Conservation (phyloP, 2,329 filamentous ascomycete species). For the Ophiostoma sp. region DNA sequence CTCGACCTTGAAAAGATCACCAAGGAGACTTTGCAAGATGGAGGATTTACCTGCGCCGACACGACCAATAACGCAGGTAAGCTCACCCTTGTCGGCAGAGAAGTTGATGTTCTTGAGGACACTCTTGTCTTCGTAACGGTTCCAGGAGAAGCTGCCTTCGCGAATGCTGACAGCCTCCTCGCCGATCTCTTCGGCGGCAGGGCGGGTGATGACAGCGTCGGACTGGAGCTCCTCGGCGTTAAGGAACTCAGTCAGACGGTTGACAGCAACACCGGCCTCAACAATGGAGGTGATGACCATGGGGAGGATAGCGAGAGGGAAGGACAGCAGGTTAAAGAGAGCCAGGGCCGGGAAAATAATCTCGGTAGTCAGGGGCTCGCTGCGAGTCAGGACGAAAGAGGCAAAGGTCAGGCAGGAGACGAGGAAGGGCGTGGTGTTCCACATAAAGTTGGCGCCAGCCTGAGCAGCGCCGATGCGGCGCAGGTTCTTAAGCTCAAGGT, state of each 20-base stretch:
- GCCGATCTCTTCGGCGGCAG: slow-evolving; percentile 66
- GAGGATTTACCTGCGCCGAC: slow-evolving; percentile 97
- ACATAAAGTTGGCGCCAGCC: slow-evolving; percentile 93
- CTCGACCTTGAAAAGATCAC: slow-evolving; percentile 84
- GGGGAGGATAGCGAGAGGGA: slow-evolving; percentile 86
- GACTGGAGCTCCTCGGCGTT: slow-evolving; percentile 82
- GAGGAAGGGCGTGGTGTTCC: slow-evolving; percentile 94
- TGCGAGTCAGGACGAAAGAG: slow-evolving; percentile 81
- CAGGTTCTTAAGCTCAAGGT: slow-evolving; percentile 89
- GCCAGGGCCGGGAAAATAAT: slow-evolving; percentile 94
- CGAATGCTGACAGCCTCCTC: slow-evolving; percentile 81
- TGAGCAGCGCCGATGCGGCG: slow-evolving; percentile 94
- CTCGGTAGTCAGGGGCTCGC: slow-evolving; percentile 79
- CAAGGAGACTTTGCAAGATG: slow-evolving; percentile 78
- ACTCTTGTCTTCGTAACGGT: slow-evolving; percentile 67
- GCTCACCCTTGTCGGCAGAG: slow-evolving; percentile 82
- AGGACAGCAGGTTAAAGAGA: slow-evolving; percentile 92
- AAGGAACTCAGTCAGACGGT: slow-evolving; percentile 78
- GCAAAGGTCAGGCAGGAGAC: slow-evolving; percentile 96
- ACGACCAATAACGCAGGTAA: slow-evolving; percentile 86
- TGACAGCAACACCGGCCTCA: slow-evolving; percentile 88
- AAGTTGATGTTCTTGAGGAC: slow-evolving; percentile 81
- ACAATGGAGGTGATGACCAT: slow-evolving; percentile 98
- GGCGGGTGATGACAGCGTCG: slow-evolving; percentile 69
- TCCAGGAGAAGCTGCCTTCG: slow-evolving; percentile 90